Conservation (phyloP, 129 eudicot genomes). For the Centrapalus pauciflorus region DNA sequence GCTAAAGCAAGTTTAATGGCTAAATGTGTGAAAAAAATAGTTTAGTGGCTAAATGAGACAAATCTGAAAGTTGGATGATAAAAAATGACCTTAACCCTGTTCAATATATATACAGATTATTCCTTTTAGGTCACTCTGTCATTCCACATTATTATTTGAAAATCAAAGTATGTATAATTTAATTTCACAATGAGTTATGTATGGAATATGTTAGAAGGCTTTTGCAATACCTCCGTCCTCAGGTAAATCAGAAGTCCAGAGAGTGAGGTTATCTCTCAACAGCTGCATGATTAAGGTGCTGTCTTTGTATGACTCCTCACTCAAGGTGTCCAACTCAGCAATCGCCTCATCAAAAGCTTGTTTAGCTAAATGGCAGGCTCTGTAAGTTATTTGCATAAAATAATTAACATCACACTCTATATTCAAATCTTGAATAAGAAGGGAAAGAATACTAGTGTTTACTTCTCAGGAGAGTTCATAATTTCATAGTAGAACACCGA, state of each 20-base stretch:
- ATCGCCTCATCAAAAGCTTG: slow-evolving; percentile 99
- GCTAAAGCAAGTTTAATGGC: too few species aligned
- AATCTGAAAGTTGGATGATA: too few species aligned
- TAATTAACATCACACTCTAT: background rate
- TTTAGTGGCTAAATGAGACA: too few species aligned
- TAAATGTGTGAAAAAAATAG: too few species aligned
- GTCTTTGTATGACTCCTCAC: slow-evolving; percentile 98
- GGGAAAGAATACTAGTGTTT: background rate
- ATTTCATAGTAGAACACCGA: slow-evolving; percentile 97
- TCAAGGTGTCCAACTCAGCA: slow-evolving; percentile 89
- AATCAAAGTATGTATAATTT: background rate
- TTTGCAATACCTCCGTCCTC: slow-evolving; percentile 79
- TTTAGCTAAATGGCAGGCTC: slow-evolving; percentile 98
- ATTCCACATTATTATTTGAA: background rate
- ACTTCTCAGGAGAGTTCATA: slow-evolving; percentile 97
- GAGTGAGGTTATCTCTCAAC: slow-evolving; percentile 96
- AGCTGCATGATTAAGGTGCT: slow-evolving; percentile 98
- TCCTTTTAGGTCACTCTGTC: background rate
- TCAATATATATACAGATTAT: background rate
- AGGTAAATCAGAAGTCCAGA: slow-evolving; percentile 98
- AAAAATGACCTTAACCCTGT: too few species aligned
- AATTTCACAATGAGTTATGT: too few species aligned
- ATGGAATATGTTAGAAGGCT: background rate
- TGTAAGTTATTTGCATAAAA: slow-evolving; percentile 16
- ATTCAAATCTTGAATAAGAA: slow-evolving; percentile 2